phyloP scores from a whole-genome alignment of 2,329 filamentous ascomycete species.

The Fusarium hostae region DNA sequence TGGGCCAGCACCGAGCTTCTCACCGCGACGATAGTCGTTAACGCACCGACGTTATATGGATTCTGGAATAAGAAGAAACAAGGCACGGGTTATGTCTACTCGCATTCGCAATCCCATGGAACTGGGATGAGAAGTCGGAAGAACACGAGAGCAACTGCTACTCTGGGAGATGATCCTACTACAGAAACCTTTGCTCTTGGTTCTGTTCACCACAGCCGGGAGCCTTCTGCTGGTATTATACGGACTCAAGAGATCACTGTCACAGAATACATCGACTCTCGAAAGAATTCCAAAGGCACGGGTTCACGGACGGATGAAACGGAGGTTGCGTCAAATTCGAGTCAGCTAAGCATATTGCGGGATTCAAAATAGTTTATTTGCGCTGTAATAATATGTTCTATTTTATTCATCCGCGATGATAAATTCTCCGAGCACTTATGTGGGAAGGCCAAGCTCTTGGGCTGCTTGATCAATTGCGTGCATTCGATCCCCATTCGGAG shows the following conservation, averaged over 20 bases:
- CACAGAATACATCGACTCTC: neutral
- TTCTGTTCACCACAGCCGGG: neutral
- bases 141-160: neutral
- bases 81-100: neutral
- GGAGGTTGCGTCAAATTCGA: neutral
- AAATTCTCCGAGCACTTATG: neutral
- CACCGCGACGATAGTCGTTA: constrained; percentile 50
- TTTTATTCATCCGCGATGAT: neutral
- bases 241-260: neutral
- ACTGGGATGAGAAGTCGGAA: neutral
- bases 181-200: neutral
- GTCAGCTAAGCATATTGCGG: neutral
- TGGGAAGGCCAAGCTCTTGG: neutral
- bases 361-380: neutral
- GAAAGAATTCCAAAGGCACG: neutral
- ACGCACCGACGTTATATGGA: constrained; percentile 52
- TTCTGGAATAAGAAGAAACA: constrained; percentile 45
- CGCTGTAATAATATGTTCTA: too few relatives aligned
- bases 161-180: neutral
- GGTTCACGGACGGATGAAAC: neutral
- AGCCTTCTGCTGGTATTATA: neutral
- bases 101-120: neutral
- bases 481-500: neutral
- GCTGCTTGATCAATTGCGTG: neutral
- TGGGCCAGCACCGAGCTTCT: constrained; percentile 54